These are phyloP conservation scores for Sclerospora graminicola DNA, from an alignment of 352 stramenopile genomes.

Conservation along the genomic window DNA sequence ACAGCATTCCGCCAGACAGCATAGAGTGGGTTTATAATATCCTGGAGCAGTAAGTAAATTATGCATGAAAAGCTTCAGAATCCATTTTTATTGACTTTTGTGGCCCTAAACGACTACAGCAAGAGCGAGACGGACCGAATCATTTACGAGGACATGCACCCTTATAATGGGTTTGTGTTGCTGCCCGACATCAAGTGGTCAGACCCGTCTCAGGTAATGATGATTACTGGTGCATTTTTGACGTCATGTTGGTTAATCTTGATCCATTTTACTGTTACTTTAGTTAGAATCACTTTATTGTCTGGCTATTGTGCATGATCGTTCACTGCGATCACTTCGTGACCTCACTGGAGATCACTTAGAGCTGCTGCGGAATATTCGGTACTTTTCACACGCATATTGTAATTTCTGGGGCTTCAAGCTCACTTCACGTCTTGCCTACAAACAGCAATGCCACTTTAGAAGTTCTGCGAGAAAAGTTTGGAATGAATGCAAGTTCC, in stretches of 20 bases:
- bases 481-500: slow-evolving; percentile 37
- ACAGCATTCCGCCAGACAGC: slow-evolving; percentile 60
- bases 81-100: slow-evolving; percentile 3
- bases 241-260: too few relatives aligned
- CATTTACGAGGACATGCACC: slow-evolving; percentile 61
- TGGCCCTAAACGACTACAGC: slow-evolving; percentile 16
- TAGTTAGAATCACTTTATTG: slow-evolving; percentile 77
- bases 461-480: slow-evolving; percentile 38
- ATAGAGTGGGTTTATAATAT: slow-evolving; percentile 88
- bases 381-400: slow-evolving; percentile 39
- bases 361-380: slow-evolving; percentile 57
- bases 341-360: slow-evolving; percentile 58
- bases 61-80: too few relatives aligned
- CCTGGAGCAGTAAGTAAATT: slow-evolving; percentile 58
- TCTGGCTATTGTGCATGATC: slow-evolving; percentile 70
- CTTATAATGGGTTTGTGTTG: slow-evolving; percentile 59
- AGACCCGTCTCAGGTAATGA: slow-evolving; percentile 55
- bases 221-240: too few relatives aligned
- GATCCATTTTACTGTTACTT: too few relatives aligned
- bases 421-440: slow-evolving; percentile 2
- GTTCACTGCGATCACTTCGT: slow-evolving; percentile 61
- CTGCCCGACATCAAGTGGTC: slow-evolving; percentile 83
- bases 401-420: neutral
- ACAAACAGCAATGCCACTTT: slow-evolving; percentile 44
- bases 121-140: slow-evolving; percentile 77